Evolutionary conservation across 1,139 yeast genomes (phyloP).

Genomic region (Protomyces pachydermus): DNA sequence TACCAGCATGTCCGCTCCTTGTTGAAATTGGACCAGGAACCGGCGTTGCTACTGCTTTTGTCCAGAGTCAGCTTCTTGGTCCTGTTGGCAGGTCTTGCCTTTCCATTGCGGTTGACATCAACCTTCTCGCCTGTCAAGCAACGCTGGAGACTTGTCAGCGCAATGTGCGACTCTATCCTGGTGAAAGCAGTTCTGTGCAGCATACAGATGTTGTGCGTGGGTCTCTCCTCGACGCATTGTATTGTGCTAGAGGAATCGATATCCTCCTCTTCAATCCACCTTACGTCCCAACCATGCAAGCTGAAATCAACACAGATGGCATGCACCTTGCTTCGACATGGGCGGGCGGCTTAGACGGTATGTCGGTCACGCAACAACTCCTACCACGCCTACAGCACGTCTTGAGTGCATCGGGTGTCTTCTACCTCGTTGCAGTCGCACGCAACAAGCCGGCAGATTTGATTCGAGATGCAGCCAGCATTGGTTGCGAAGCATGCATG

Average conservation of each 20-base stretch:
- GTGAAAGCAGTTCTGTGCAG: neutral
- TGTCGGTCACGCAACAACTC: slow-evolving; percentile 23
- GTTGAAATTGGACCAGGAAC: slow-evolving; percentile 29
- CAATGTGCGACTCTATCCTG: neutral
- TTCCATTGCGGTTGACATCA: slow-evolving; percentile 29
- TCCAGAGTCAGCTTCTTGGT: slow-evolving; percentile 19
- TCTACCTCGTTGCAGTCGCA: slow-evolving; percentile 30
- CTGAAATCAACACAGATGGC: slow-evolving; percentile 25
- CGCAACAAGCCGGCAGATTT: slow-evolving; percentile 26
- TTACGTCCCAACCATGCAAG: slow-evolving; percentile 28
- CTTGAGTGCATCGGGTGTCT: slow-evolving; percentile 25
- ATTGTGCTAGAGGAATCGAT: slow-evolving; percentile 17
- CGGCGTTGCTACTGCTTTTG: slow-evolving; percentile 29
- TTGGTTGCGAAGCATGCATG: slow-evolving; percentile 8
- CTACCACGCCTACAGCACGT: slow-evolving; percentile 1
- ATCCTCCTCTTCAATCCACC: slow-evolving; percentile 30
- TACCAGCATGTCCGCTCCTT: slow-evolving; percentile 1
- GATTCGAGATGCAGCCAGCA: neutral
- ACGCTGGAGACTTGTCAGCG: slow-evolving; percentile 12
- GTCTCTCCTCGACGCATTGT: slow-evolving; percentile 15
- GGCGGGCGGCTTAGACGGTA: slow-evolving; percentile 31
- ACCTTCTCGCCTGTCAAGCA: slow-evolving; percentile 25
- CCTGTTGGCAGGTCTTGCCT: neutral
- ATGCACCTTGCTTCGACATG: slow-evolving; percentile 26
- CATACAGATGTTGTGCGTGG: slow-evolving; percentile 24